Evolutionary conservation across 768 basidiomycete genomes (phyloP), one percentile per base, ranked within the genome.

Genomic region (Floccularia luteovirens): DNA sequence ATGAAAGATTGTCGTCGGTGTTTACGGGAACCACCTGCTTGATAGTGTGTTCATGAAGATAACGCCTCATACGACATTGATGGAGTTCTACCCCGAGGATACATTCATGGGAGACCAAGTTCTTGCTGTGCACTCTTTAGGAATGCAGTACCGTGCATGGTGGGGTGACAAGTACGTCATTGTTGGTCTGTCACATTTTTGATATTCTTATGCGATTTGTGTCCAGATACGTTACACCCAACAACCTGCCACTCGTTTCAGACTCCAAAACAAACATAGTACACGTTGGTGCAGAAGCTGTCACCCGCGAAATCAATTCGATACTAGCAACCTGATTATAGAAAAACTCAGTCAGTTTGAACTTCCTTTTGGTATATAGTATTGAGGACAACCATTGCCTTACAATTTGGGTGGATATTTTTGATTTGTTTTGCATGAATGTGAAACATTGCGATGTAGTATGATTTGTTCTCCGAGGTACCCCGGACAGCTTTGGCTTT

Each of bases 61-160:
- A 3, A 72, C 75, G 19, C 49, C 66, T 12, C 64, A 71, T 19
- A 68, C 83, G 16, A 77, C 79, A 2, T 64, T 90, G 24, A 75
- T 90, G 63, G 89, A 92, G 59, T 68, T 90, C 50, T 89, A 85
- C 60, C 82, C 78, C 14, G 62, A 70, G 2, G 73, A 72, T n/a
- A 69, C 69, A 14, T 89, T 84, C 56, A 66, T 69, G 19, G 72
- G 70, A 35, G 82, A 87, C 48, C 69, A 72, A 42, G 75, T 81
- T 50, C 59, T 76, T 36, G 69, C 80, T 14, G 66, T 66, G n/a
- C 60, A 60, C 21, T 69, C 74, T 5, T 50, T 80, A 17, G 72
- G 74, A 7, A 62, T 81, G 41, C 58, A 61, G 7, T 84, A 85
- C 49, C 53, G 77, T 34, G 81, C 75, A 5, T 80, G 77, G 79